These are phyloP conservation scores for Fusarium lyarnte DNA, from an alignment of 2,329 filamentous ascomycete species.

Conservation along the genomic window DNA sequence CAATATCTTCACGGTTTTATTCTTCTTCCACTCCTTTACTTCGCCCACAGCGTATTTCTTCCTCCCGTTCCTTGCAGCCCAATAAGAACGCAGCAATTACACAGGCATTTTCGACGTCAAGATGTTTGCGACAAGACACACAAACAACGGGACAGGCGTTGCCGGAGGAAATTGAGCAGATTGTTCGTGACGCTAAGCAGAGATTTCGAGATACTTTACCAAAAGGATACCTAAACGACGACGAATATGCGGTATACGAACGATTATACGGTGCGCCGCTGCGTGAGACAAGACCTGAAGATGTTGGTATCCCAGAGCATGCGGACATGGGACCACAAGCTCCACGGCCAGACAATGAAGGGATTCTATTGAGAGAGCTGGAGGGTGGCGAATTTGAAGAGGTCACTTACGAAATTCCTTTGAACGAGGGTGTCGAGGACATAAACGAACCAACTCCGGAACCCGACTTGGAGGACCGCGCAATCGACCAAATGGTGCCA, in stretches of 20 bases:
- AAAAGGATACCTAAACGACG: conserved; percentile 71
- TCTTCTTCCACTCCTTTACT: conserved; percentile 20
- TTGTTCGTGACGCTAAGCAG: conserved; percentile 77
- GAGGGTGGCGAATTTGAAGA: conserved; percentile 70
- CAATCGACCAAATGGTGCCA: conserved; percentile 42
- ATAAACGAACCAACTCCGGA: conserved; percentile 26
- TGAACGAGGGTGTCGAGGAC: conserved; percentile 29
- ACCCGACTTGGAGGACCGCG: conserved; percentile 12
- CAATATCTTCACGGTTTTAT: conserved; percentile 19
- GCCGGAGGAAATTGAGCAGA: conserved; percentile 61
- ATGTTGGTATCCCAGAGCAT: conserved; percentile 61
- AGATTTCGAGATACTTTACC: conserved; percentile 82
- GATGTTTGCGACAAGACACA: conserved; percentile 35
- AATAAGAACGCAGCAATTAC: conserved; percentile 42
- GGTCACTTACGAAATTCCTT: conserved; percentile 58
- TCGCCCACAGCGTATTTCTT: conserved; percentile 28
- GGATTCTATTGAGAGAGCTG: conserved; percentile 62
- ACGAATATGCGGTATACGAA: conserved; percentile 80
- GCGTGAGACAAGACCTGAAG: conserved; percentile 67
- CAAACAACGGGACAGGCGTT: conserved; percentile 11
- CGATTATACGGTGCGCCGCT: conserved; percentile 82
- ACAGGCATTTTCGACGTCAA: conserved; percentile 46
- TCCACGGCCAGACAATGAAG: conserved; percentile 46
- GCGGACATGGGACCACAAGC: conserved; percentile 48
- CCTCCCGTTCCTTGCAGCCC: conserved; percentile 30